These are phyloP conservation scores for Ganoderma multipileum DNA, from an alignment of 1,284 basidiomycete genomes.

Conservation along the genomic window DNA sequence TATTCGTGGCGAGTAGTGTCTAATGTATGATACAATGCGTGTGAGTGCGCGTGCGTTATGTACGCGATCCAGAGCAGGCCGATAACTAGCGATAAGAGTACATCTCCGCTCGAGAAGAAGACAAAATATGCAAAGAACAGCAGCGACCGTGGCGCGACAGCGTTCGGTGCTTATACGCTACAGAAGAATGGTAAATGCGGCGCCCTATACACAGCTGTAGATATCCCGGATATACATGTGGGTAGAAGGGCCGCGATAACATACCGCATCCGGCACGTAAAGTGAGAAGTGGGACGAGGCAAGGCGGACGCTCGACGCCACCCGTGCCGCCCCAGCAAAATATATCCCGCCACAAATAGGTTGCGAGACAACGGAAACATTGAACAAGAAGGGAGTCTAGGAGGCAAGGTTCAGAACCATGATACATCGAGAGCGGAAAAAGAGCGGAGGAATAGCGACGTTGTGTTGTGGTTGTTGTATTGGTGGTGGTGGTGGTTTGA, in stretches of 20 bases:
- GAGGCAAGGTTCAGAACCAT: not conserved
- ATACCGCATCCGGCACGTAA: not conserved
- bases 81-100: constrained; percentile 9
- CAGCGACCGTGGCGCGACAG: not conserved
- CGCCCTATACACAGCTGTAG: not conserved
- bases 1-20: constrained; percentile 1
- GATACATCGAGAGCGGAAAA: not conserved
- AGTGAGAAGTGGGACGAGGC: not conserved
- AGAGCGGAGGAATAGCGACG: constrained; percentile 2
- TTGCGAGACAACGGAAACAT: not conserved
- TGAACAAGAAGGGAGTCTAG: not conserved
- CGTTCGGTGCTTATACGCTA: not conserved
- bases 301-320: constrained; percentile 6
- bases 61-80: not conserved
- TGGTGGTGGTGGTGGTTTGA: not conserved
- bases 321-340: not conserved
- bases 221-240: not conserved
- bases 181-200: not conserved
- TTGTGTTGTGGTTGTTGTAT: not conserved
- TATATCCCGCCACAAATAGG: not conserved
- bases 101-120: not conserved
- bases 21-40: constrained; percentile 8
- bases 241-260: not conserved
- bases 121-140: not conserved
- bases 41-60: not conserved